A percentile compares a stretch with the other conserved stretches of the same genome.
These are phyloP conservation scores for Verruconis gallopava DNA, from an alignment of 2,329 filamentous ascomycete genomes.

Conservation along the genomic window DNA sequence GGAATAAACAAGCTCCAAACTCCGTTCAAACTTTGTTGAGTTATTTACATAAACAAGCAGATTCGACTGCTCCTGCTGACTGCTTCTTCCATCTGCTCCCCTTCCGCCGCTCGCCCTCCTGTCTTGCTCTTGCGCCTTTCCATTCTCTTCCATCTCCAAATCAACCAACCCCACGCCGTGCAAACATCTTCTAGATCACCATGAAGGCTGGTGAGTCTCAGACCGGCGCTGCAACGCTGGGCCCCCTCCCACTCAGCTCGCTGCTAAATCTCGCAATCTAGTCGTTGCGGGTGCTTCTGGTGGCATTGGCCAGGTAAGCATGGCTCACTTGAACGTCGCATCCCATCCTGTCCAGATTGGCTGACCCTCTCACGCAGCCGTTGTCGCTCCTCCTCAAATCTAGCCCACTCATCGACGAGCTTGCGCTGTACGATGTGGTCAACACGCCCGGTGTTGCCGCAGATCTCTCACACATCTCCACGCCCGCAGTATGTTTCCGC, in stretches of 20 bases:
- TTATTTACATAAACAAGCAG: constrained; percentile 1
- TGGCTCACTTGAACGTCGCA: background rate
- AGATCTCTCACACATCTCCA: constrained; percentile 95
- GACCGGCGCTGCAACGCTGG: no score
- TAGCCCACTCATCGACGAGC: constrained; percentile 75
- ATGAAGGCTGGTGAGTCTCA: constrained; percentile 1
- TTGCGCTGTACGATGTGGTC: constrained; percentile 97
- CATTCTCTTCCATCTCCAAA: background rate
- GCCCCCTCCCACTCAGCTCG: no score
- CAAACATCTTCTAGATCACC: background rate
- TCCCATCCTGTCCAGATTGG: constrained; percentile 4
- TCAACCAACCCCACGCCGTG: no score
- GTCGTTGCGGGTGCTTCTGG: constrained; percentile 90
- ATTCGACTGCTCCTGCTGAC: background rate
- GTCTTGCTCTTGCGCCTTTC: background rate
- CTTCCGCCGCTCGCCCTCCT: no score
- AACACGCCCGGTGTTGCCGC: constrained; percentile 94
- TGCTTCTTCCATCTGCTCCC: background rate
- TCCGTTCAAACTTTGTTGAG: no score
- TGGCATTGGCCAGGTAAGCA: constrained; percentile 87
- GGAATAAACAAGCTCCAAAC: no score
- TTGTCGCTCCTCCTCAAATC: constrained; percentile 94
- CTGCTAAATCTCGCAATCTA: constrained; percentile 17
- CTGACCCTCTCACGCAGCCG: constrained; percentile 46
- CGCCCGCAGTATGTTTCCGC: constrained; percentile 50